These are phyloP conservation scores for Pleurotus ostreatus DNA, from an alignment of 768 basidiomycete genomes.

Conservation along the genomic window DNA sequence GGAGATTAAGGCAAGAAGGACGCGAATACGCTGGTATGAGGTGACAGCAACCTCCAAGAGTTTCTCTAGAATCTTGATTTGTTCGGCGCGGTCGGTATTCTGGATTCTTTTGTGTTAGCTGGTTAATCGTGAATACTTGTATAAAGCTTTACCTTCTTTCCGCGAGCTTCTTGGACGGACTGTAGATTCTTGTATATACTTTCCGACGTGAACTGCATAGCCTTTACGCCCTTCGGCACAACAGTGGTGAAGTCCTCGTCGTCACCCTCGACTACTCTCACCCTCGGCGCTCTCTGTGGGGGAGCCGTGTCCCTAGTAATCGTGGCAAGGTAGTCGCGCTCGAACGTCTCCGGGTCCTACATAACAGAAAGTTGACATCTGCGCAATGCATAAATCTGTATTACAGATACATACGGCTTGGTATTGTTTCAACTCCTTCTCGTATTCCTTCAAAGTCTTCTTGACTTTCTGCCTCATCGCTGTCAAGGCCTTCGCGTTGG, in stretches of 20 bases:
- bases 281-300: conserved; percentile 27
- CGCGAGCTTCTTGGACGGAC: conserved; percentile 88
- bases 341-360: conserved; percentile 88
- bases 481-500: conserved; percentile 89
- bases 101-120: conserved; percentile 26
- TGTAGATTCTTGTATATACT: conserved; percentile 91
- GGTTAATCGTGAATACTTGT: not conserved
- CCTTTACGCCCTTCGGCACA: conserved; percentile 78
- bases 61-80: conserved; percentile 87
- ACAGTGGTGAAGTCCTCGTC: conserved; percentile 85
- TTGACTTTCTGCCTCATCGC: conserved; percentile 98
- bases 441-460: conserved; percentile 87
- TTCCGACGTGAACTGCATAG: conserved; percentile 76
- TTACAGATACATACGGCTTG: conserved; percentile 52
- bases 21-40: conserved; percentile 89
- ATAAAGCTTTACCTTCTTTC: conserved; percentile 71
- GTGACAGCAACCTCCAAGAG: conserved; percentile 83
- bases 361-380: conserved; percentile 2
- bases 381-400: not conserved
- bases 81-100: conserved; percentile 96
- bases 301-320: conserved; percentile 33
- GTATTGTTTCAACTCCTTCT: conserved; percentile 73
- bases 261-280: conserved; percentile 26
- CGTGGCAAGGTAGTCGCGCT: conserved; percentile 62
- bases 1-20: conserved; percentile 89